A percentile compares a stretch with the other conserved stretches of the same genome.
Evolutionary conservation across 768 basidiomycete genomes (phyloP).

Genomic region (Suillus occidentalis): DNA sequence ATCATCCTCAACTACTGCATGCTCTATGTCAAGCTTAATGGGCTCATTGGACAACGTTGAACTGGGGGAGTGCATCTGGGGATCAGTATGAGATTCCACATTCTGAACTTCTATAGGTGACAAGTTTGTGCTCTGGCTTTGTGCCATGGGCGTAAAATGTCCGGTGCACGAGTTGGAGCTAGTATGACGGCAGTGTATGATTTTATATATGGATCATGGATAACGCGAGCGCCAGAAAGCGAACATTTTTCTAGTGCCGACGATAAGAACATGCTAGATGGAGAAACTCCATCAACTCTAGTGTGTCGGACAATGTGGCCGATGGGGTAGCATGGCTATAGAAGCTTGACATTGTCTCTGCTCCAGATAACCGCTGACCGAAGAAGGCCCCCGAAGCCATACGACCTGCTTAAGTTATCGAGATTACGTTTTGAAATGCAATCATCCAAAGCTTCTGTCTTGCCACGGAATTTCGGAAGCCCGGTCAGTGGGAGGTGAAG

Average conservation of each 20-base stretch:
- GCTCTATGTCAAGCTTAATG: constrained; percentile 33
- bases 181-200: neutral
- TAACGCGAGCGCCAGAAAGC: neutral
- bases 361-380: neutral
- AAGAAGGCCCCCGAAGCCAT: neutral
- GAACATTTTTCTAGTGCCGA: neutral
- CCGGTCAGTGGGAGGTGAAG: neutral
- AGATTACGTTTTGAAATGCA: neutral
- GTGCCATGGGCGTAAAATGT: neutral
- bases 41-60: neutral
- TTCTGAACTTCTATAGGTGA: neutral
- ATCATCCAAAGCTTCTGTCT: neutral
- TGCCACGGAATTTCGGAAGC: neutral
- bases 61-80: neutral
- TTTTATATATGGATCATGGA: neutral
- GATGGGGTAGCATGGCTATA: neutral
- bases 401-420: neutral
- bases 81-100: neutral
- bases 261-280: neutral
- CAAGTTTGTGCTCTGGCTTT: constrained; percentile 4
- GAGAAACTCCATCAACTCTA: neutral
- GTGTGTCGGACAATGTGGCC: neutral
- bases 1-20: constrained; percentile 51
- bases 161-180: neutral
- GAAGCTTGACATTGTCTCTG: neutral